Evolutionary conservation across 2,329 filamentous ascomycete species (phyloP).

Genomic region (Pseudohalonectria lignicola): DNA sequence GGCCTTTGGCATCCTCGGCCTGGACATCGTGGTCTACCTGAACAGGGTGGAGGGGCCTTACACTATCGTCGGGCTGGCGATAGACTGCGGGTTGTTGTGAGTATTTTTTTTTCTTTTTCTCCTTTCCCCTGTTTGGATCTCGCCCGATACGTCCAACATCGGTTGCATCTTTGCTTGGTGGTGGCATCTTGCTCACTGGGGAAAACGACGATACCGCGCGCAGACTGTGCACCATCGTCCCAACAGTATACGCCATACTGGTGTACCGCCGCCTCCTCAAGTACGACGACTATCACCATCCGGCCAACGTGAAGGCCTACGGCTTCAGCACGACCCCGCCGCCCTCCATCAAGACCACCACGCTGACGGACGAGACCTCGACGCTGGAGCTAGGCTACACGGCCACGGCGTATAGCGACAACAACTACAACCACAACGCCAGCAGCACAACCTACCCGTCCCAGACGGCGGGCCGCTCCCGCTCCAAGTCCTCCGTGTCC

Average conservation of each 20-base stretch:
- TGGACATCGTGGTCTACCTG: constrained; percentile 41
- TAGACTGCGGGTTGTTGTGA: constrained; percentile 39
- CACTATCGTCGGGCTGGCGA: constrained; percentile 33
- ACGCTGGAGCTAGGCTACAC: constrained; percentile 15
- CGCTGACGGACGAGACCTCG: constrained; percentile 7
- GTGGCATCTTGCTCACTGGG: no score
- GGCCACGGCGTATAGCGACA: constrained; percentile 7
- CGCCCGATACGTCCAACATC: no score
- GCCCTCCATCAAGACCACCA: not conserved
- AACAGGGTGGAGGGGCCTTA: constrained; percentile 32
- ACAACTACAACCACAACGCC: constrained; percentile 1
- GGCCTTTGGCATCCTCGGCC: constrained; percentile 31
- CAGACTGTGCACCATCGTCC: constrained; percentile 29
- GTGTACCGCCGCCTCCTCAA: constrained; percentile 34
- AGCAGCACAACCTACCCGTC: constrained; percentile 1
- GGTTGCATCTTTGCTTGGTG: no score
- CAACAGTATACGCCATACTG: constrained; percentile 33
- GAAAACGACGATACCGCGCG: no score
- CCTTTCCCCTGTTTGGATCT: no score
- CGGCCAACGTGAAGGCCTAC: constrained; percentile 36
- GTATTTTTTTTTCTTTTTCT: constrained; percentile 10
- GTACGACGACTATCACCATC: constrained; percentile 39
- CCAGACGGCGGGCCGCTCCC: constrained; percentile 3
- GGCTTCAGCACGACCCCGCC: constrained; percentile 21
- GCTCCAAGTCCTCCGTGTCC: constrained; percentile 5